phyloP scores from a whole-genome alignment of 31 red algal genomes.

The Asparagopsis taxiformis region DNA sequence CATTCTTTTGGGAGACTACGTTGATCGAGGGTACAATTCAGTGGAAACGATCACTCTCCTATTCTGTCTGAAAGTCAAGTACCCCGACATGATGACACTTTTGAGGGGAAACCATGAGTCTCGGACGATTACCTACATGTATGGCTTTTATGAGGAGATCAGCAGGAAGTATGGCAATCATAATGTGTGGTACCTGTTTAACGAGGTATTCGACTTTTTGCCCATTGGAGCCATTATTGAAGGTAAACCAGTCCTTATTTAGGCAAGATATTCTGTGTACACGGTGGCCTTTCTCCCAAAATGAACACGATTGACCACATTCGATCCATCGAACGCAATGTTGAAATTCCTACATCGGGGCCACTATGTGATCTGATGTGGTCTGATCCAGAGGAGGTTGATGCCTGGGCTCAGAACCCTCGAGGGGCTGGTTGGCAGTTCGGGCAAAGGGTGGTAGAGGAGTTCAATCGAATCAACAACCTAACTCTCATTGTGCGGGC shows the following conservation, averaged over 20 bases:
- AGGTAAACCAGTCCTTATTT: no score
- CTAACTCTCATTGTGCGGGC: constrained; percentile 81
- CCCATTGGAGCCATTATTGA: constrained; percentile 80
- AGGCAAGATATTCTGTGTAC: constrained; percentile 70
- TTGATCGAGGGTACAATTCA: constrained; percentile 89
- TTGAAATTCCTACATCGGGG: constrained; percentile 91
- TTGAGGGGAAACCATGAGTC: constrained; percentile 86
- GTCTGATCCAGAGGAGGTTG: constrained; percentile 90
- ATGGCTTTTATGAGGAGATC: constrained; percentile 94
- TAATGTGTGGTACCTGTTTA: constrained; percentile 86
- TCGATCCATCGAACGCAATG: constrained; percentile 73
- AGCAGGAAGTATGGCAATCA: constrained; percentile 85
- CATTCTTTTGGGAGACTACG: constrained; percentile 90
- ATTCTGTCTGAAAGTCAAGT: constrained; percentile 76
- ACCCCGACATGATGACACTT: constrained; percentile 71
- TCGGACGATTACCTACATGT: constrained; percentile 86
- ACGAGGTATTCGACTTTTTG: constrained; percentile 86
- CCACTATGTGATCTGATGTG: constrained; percentile 94
- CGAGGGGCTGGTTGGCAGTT: constrained; percentile 89
- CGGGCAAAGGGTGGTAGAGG: constrained; percentile 64
- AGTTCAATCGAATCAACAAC: constrained; percentile 88
- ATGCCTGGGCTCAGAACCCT: constrained; percentile 82
- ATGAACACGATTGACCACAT: constrained; percentile 87
- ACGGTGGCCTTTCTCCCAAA: constrained; percentile 81
- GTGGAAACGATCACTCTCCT: constrained; percentile 82